Base-by-base conservation (phyloP, 1,139 yeast species). In the Hemisphaericaspora xylanilytica region DNA sequence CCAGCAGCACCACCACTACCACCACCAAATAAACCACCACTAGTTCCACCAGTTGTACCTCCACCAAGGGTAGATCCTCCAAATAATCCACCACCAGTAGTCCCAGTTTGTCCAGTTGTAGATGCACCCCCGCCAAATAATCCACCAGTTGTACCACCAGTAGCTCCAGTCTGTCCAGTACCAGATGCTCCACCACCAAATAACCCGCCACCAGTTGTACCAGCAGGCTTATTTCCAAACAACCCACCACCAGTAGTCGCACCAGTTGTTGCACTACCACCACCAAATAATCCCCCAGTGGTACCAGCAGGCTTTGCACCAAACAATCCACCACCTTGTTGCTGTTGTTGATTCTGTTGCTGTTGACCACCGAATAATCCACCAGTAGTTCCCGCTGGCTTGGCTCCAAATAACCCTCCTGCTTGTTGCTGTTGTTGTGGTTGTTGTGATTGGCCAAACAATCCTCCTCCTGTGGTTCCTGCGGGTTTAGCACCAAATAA, bases 211-310 rank as follows among this genome's bases (percentile, higher is more conserved):
- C 52, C 46, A 6, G 42, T 35, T 14, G 34, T 22, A 29, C 41
- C 41, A 20, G 37, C 37, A 16, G 11, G 26, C 11, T 22, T 42
- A 31, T 32, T 48, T 11, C 71, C 72, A 47, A 68, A 67, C 30
- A 69, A 48, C 1, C 67, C 67, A 6, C 61, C 61, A 15, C 51
- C 47, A 35, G 42, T 31, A 20, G 21, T 34, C 22, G 36, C 42
- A 28, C 38, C 47, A 25, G 39, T 44, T 35, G 40, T 37, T 41
- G 38, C 44, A 36, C 36, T 17, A 27, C 59, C 63, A 28, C 56
- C 52, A n/a, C 78, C 78, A 59, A 75, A 73, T 11, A 70, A 50
- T 3, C 74, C 52, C 6, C 54, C 50, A 9, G 45, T 38, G 25
- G 43, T 41, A 16, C 38, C 43, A 40, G 46, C 33, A 14, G 54